Evolutionary conservation across 805 yeast species (phyloP).

Genomic region (Pichia californica): DNA sequence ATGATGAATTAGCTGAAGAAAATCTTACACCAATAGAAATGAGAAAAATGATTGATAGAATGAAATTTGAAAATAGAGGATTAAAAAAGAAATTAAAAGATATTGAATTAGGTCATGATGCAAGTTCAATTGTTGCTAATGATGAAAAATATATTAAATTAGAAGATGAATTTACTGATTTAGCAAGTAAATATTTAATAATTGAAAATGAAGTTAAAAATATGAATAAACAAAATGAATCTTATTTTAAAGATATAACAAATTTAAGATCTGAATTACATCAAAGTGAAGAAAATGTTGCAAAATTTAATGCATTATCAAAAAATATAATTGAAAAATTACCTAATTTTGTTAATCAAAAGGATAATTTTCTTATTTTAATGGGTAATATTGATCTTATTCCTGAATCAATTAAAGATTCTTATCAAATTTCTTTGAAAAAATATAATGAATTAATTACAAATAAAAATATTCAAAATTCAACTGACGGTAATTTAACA

Average conservation of each 20-base stretch:
- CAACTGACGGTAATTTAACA: slow-evolving; percentile 16
- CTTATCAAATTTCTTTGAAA: slow-evolving; percentile 6
- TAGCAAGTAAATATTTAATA: slow-evolving; percentile 3
- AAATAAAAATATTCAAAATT: background rate
- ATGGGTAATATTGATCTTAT: slow-evolving; percentile 4
- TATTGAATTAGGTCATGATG: slow-evolving; percentile 15
- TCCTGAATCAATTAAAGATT: slow-evolving; percentile 5
- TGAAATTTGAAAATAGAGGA: slow-evolving; percentile 13
- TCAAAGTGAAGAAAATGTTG: slow-evolving; percentile 2
- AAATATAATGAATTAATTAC: slow-evolving; percentile 3
- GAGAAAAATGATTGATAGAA: slow-evolving; percentile 9
- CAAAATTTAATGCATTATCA: slow-evolving; percentile 2
- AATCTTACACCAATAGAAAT: no score
- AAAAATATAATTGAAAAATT: slow-evolving; percentile 8
- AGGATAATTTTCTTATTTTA: slow-evolving; percentile 5
- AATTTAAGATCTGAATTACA: slow-evolving; percentile 7
- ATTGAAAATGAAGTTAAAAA: slow-evolving; percentile 11
- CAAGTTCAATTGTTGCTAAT: slow-evolving; percentile 9
- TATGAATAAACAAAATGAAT: slow-evolving; percentile 10
- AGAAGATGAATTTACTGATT: slow-evolving; percentile 9
- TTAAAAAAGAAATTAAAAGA: slow-evolving; percentile 13
- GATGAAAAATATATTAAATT: slow-evolving; percentile 11
- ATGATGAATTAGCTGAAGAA: slow-evolving; percentile 1
- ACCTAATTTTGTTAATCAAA: slow-evolving; percentile 10
- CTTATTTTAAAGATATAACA: slow-evolving; percentile 9